Conservation (phyloP, 768 basidiomycete genomes). For the Kondoa subrosea region DNA sequence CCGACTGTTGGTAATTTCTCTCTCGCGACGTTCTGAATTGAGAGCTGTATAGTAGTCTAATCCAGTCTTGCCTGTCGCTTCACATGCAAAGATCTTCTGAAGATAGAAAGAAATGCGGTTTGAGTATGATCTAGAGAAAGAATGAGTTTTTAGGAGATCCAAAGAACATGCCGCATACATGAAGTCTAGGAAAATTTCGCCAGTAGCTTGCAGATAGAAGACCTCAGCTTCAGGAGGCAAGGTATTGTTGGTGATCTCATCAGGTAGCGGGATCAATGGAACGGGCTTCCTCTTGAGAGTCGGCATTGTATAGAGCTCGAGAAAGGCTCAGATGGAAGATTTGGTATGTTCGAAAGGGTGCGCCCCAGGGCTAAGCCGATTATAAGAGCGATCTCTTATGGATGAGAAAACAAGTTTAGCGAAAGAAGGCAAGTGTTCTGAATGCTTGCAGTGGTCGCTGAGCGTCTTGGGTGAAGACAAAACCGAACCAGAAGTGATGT, state of each 20-base stretch:
- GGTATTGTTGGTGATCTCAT: conserved; percentile 23
- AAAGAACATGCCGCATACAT: conserved; percentile 46
- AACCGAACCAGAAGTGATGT: too few relatives aligned
- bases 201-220: conserved; percentile 82
- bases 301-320: conserved; percentile 25
- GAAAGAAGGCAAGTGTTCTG: too few relatives aligned
- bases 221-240: conserved; percentile 47
- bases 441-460: too few relatives aligned
- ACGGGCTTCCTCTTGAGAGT: conserved; percentile 32
- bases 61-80: conserved; percentile 84
- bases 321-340: neutral
- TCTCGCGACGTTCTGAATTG: conserved; percentile 77
- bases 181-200: conserved; percentile 92
- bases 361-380: neutral
- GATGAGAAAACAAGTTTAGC: neutral
- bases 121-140: conserved; percentile 49
- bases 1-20: conserved; percentile 67
- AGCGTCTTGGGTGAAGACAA: too few relatives aligned
- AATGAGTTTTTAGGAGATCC: conserved; percentile 18
- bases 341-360: neutral
- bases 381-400: neutral
- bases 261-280: conserved; percentile 29
- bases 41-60: conserved; percentile 89
- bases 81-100: conserved; percentile 87
- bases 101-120: conserved; percentile 88